These are phyloP conservation scores for Peronosclerospora sorghi DNA, from an alignment of 352 stramenopile genomes.

Conservation along the genomic window DNA sequence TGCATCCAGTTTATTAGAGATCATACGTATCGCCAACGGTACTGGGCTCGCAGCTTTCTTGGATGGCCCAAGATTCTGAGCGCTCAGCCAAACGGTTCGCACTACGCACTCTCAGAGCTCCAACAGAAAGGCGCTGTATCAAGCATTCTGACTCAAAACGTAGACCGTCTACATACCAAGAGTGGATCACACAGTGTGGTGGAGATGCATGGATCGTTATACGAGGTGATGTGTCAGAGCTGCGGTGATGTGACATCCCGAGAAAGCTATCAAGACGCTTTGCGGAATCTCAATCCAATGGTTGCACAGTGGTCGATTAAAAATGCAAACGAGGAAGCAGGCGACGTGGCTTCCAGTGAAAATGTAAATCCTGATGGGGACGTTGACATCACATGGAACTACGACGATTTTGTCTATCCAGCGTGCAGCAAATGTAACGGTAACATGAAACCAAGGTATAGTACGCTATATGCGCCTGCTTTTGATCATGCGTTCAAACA, in stretches of 20 bases:
- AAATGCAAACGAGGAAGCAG: conserved; percentile 25
- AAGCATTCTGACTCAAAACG: conserved; percentile 94
- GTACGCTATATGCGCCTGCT: conserved; percentile 2
- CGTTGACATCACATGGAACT: conserved; percentile 80
- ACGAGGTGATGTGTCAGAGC: conserved; percentile 77
- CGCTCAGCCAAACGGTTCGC: conserved; percentile 80
- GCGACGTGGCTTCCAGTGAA: conserved; percentile 67
- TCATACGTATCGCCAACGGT: conserved; percentile 80
- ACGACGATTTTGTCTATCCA: conserved; percentile 74
- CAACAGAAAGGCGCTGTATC: conserved; percentile 34
- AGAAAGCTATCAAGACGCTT: conserved; percentile 77
- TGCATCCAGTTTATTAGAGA: conserved; percentile 38
- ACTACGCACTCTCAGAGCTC: conserved; percentile 81
- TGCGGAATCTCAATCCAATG: conserved; percentile 75
- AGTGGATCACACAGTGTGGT: conserved; percentile 84
- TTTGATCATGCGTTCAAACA: not conserved
- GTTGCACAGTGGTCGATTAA: conserved; percentile 29
- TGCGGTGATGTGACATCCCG: conserved; percentile 62
- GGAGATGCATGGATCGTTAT: conserved; percentile 89
- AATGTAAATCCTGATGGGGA: conserved; percentile 87
- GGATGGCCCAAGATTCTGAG: conserved; percentile 77
- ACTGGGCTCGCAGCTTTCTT: conserved; percentile 89
- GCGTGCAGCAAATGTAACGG: conserved; percentile 65
- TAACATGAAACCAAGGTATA: conserved; percentile 66
- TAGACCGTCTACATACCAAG: conserved; percentile 91